These are phyloP conservation scores for Salvia rosmarinus DNA, from an alignment of 257 asterid species.

Conservation along the genomic window DNA sequence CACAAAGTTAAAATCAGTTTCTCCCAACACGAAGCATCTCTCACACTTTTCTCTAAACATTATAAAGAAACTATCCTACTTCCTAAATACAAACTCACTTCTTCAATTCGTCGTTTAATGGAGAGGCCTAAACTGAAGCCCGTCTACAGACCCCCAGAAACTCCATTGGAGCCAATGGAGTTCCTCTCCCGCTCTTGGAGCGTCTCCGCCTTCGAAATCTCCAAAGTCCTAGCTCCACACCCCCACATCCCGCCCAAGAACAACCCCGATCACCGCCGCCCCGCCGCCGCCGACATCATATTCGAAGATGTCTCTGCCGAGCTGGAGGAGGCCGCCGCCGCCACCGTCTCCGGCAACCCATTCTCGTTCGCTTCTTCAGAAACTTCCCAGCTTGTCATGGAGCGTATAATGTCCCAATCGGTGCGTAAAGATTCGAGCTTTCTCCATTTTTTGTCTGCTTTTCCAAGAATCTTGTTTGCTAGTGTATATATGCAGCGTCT, in stretches of 20 bases:
- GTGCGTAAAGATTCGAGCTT: constrained; percentile 54
- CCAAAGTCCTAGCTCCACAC: constrained; percentile 62
- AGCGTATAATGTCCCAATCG: constrained; percentile 96
- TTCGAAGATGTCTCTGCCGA: constrained; percentile 64
- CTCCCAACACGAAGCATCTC: constrained; percentile 32
- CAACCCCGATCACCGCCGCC: constrained; percentile 32
- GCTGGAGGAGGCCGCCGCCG: constrained; percentile 48
- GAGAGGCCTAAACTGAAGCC: constrained; percentile 55
- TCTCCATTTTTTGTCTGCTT: background rate
- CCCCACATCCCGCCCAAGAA: constrained; percentile 44
- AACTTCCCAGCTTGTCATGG: constrained; percentile 90
- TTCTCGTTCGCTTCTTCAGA: constrained; percentile 84
- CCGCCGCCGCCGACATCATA: constrained; percentile 43
- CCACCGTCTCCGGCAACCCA: constrained; percentile 73
- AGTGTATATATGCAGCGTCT: background rate
- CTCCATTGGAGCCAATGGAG: constrained; percentile 96
- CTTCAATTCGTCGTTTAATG: constrained; percentile 43
- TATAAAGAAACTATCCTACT: constrained; percentile 25
- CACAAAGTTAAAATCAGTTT: constrained; percentile 39
- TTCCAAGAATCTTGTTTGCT: constrained; percentile 8
- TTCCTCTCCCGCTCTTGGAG: constrained; percentile 97
- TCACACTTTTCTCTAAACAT: constrained; percentile 10
- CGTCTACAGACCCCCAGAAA: constrained; percentile 73
- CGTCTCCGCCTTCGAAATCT: constrained; percentile 75
- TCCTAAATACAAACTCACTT: background rate